Base-by-base conservation (phyloP, 225 moss, liverwort and hornwort species). In the Marchantia polymorpha region DNA sequence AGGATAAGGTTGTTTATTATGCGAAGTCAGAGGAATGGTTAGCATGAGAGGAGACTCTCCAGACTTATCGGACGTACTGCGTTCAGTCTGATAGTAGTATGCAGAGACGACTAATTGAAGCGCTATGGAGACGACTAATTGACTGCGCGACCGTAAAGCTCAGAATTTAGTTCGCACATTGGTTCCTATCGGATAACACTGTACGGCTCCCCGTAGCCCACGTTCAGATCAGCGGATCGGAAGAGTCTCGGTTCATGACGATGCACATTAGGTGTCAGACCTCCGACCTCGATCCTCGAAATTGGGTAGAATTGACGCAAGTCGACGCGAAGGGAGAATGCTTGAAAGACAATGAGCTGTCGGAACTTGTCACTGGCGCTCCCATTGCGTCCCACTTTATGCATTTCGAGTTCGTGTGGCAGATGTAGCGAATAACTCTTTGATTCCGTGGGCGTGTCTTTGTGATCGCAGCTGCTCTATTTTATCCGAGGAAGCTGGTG, bases 381-480 rank as follows among this genome's bases (percentile, higher is more conserved):
- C 8, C 39, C 23, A 13, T 59, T 47, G 29, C 7, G 12, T 26
- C 3, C 2, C 65, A n/a, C 6, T 52, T 47, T 51, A 64, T 27
- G 10, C 13, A 10, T 13, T 65, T 7, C n/a, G 16, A 23, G n/a
- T 61, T 51, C 50, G 61, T 50, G 4, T 50, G 3, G 14, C 0
- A 26, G 31, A 17, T 79, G 31, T 70, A 10, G 23, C 10, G 23
- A 50, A 69, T 5, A 7, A 56, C 23, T n/a, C 10, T 19, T 7
- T 71, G 51, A 39, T 39, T 39, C 47, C 25, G n/a, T n/a, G 27
- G 7, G 13, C 9, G 12, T 23, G 20, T 26, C 10, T 52, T 39
- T 47, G 52, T 47, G 14, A 27, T 72, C 60, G 81, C 86, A 83
- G 86, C 65, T 0, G 74, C 56, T 25, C 11, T 81, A 16, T 81